These are phyloP conservation scores for Pyronema omphalodes DNA, from an alignment of 495 filamentous ascomycete species.

Conservation along the genomic window DNA sequence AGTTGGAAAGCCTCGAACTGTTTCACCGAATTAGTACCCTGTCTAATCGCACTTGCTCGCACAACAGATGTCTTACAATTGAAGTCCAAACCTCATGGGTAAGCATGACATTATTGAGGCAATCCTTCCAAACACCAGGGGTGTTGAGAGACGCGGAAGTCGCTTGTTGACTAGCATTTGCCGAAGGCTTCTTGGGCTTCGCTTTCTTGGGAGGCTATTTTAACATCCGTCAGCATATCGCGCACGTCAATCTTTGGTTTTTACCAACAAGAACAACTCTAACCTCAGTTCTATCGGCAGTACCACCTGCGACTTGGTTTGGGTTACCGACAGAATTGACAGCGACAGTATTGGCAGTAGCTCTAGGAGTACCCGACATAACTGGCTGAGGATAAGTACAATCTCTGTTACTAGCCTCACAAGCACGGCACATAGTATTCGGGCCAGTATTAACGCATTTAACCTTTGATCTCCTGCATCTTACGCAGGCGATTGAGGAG, in stretches of 20 bases:
- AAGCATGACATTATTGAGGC: slow-evolving; percentile 13
- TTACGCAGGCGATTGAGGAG: slow-evolving; percentile 24
- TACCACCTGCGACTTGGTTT: slow-evolving; percentile 46
- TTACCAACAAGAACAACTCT: not conserved
- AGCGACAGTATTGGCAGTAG: slow-evolving; percentile 33
- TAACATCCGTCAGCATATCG: not conserved
- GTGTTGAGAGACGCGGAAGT: slow-evolving; percentile 33
- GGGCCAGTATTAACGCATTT: slow-evolving; percentile 57
- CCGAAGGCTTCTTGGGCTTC: slow-evolving; percentile 18
- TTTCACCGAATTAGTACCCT: slow-evolving; percentile 3
- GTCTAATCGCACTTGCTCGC: not conserved
- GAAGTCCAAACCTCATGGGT: slow-evolving; percentile 25
- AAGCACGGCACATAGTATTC: slow-evolving; percentile 56
- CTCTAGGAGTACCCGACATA: slow-evolving; percentile 36
- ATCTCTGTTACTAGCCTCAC: slow-evolving; percentile 53
- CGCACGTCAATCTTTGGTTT: not conserved
- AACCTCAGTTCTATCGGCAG: slow-evolving; percentile 24
- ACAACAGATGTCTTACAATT: slow-evolving; percentile 21
- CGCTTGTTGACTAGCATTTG: slow-evolving; percentile 9
- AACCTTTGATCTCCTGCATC: slow-evolving; percentile 23
- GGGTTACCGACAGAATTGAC: slow-evolving; percentile 39
- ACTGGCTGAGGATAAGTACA: slow-evolving; percentile 56
- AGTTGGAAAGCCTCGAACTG: slow-evolving; percentile 65
- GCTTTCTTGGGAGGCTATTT: slow-evolving; percentile 19
- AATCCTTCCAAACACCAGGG: slow-evolving; percentile 47